phyloP scores from a whole-genome alignment of 805 yeast genomes.

The Metschnikowia sp. region DNA sequence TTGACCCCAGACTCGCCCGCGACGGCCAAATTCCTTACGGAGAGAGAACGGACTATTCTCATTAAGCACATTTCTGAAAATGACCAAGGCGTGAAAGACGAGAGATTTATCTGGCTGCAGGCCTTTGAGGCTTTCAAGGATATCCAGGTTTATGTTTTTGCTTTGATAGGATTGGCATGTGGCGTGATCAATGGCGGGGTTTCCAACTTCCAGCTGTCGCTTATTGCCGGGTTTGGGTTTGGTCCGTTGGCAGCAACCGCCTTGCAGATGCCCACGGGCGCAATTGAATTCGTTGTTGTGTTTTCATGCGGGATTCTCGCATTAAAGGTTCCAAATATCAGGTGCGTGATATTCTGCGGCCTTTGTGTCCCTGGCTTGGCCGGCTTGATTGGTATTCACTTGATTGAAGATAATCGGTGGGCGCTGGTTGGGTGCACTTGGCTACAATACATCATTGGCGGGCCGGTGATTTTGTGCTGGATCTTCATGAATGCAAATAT shows the following conservation, averaged over 20 bases:
- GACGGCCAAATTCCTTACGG: slow-evolving; percentile 15
- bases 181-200: slow-evolving; percentile 24
- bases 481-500: slow-evolving; percentile 37
- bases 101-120: slow-evolving; percentile 15
- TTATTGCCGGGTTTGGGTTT: slow-evolving; percentile 22
- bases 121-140: slow-evolving; percentile 16
- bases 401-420: slow-evolving; percentile 8
- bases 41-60: slow-evolving; percentile 18
- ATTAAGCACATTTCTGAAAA: slow-evolving; percentile 15
- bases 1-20: slow-evolving; percentile 21
- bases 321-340: slow-evolving; percentile 14
- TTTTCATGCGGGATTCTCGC: slow-evolving; percentile 20
- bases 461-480: slow-evolving; percentile 13
- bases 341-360: slow-evolving; percentile 17
- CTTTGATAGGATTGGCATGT: slow-evolving; percentile 14
- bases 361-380: slow-evolving; percentile 20
- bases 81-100: slow-evolving; percentile 18
- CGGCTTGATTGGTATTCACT: slow-evolving; percentile 11
- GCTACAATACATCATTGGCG: slow-evolving; percentile 12
- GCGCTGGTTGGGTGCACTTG: slow-evolving; percentile 15
- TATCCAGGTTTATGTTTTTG: slow-evolving; percentile 20
- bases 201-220: slow-evolving; percentile 21
- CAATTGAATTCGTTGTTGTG: slow-evolving; percentile 18
- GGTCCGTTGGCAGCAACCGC: slow-evolving; percentile 19
- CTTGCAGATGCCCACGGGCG: slow-evolving; percentile 23